These are phyloP conservation scores for Setaria viridis DNA, from an alignment of 202 grass and related monocot species.

Conservation along the genomic window DNA sequence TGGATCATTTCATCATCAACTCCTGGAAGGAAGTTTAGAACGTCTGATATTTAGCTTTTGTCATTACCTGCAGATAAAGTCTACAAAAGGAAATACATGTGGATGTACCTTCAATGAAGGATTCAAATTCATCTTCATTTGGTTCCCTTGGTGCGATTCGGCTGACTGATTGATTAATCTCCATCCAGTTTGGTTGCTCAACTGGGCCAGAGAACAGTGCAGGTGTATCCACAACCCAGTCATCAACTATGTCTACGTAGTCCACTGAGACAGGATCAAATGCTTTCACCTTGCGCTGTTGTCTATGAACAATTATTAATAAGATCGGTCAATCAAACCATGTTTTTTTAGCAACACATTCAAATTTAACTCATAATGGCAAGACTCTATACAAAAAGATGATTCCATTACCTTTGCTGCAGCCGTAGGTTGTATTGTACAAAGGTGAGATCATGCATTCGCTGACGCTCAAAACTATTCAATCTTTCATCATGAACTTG, in stretches of 20 bases:
- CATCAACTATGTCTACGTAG: conserved; percentile 75
- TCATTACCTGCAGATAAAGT: neutral
- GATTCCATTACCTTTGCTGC: conserved; percentile 71
- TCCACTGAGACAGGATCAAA: conserved; percentile 83
- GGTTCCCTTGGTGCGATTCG: conserved; percentile 38
- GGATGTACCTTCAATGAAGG: conserved; percentile 77
- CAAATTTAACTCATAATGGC: neutral
- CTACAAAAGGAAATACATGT: conserved; percentile 18
- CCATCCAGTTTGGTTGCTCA: conserved; percentile 74
- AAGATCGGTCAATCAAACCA: neutral
- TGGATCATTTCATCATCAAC: conserved; percentile 81
- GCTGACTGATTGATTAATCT: conserved; percentile 61
- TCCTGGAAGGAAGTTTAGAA: conserved; percentile 55
- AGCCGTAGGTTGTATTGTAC: conserved; percentile 85
- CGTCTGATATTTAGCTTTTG: neutral
- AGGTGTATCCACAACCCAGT: conserved; percentile 84
- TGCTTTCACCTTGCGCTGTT: conserved; percentile 57
- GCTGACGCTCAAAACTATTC: conserved; percentile 85
- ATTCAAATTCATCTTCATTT: conserved; percentile 76
- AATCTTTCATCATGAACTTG: conserved; percentile 77
- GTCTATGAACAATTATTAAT: conserved; percentile 54
- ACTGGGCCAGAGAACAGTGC: conserved; percentile 41
- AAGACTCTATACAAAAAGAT: conserved; percentile 7
- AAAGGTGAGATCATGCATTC: conserved; percentile 74
- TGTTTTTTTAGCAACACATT: neutral